A percentile compares a stretch with the other conserved stretches of the same genome.
These are phyloP conservation scores for Paecilomyces sp. DNA, from an alignment of 2,329 filamentous ascomycete genomes.

Conservation along the genomic window DNA sequence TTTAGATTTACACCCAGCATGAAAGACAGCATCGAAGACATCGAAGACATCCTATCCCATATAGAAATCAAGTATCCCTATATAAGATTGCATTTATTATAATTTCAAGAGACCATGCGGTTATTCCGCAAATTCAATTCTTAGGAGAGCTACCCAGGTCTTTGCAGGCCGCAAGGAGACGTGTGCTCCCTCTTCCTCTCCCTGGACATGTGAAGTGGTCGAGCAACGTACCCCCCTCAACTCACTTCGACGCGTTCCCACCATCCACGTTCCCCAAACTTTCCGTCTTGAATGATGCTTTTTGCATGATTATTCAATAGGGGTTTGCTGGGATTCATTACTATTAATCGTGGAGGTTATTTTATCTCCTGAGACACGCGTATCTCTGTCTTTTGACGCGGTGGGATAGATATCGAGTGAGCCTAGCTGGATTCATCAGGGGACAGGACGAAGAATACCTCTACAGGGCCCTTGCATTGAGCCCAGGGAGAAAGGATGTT, in stretches of 20 bases:
- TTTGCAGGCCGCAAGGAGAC: background rate
- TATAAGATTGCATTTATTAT: too few species aligned
- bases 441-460: background rate
- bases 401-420: background rate
- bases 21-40: too few species aligned
- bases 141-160: background rate
- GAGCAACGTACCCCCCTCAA: background rate
- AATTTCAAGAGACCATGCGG: too few species aligned
- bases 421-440: background rate
- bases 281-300: background rate
- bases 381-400: background rate
- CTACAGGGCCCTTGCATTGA: background rate
- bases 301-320: background rate
- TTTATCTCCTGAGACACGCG: background rate
- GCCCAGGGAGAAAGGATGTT: constrained; percentile 58
- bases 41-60: too few species aligned
- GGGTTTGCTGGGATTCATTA: background rate
- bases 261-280: background rate
- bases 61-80: too few species aligned
- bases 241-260: background rate
- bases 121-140: background rate
- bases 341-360: background rate
- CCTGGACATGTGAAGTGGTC: background rate
- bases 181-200: background rate
- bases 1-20: too few species aligned